Conservation (phyloP, 2,329 filamentous ascomycete genomes). For the Cladosporium oxysporum region DNA sequence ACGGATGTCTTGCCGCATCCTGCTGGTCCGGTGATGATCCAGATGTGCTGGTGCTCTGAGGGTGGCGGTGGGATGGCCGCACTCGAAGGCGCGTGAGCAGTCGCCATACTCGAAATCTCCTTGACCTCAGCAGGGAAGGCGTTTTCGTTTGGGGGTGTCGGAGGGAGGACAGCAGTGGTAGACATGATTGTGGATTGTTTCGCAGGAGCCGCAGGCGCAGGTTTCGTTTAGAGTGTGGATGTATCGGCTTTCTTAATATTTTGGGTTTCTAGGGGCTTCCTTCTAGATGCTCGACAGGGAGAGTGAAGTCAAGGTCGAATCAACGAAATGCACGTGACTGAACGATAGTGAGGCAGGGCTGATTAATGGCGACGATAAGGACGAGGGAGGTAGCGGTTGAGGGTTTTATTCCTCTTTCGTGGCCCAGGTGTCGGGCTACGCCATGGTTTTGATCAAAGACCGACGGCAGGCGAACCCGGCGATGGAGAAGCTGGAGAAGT, state of each 20-base stretch:
- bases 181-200: neutral
- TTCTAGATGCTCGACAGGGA: neutral
- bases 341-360: neutral
- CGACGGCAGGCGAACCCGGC: constrained; percentile 3
- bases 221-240: constrained; percentile 1
- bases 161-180: constrained; percentile 9
- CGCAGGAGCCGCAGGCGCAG: neutral
- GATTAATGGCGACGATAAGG: neutral
- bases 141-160: constrained; percentile 16
- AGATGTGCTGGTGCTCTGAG: constrained; percentile 49
- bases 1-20: constrained; percentile 58
- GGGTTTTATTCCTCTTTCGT: constrained; percentile 8
- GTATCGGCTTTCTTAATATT: constrained; percentile 1
- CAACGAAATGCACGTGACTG: neutral
- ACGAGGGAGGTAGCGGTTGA: neutral
- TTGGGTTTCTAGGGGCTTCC: neutral
- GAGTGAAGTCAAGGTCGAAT: neutral
- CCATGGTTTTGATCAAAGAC: constrained; percentile 11
- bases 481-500: constrained; percentile 9
- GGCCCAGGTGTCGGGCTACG: neutral
- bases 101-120: constrained; percentile 1
- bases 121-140: constrained; percentile 6
- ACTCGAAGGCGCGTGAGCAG: constrained; percentile 6
- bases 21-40: constrained; percentile 55
- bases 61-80: neutral